A percentile compares a stretch with the other conserved stretches of the same genome.
Evolutionary conservation across 495 filamentous ascomycete genomes (phyloP).

Genomic region (Aspergillus ostianus): DNA sequence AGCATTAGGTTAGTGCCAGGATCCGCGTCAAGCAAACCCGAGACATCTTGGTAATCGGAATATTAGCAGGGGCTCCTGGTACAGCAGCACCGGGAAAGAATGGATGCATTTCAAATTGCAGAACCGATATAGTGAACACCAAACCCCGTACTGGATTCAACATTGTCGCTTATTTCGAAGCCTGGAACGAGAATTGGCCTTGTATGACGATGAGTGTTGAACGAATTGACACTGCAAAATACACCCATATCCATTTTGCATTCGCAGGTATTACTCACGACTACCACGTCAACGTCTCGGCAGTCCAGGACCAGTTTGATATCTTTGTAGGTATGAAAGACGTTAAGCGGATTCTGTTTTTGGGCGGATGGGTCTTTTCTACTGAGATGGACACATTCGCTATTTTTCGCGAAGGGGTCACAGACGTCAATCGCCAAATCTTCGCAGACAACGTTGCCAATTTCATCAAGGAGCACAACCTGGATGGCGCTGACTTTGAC

Average conservation of each 20-base stretch:
- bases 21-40: no score
- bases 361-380: constrained; percentile 50
- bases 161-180: constrained; percentile 16
- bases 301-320: constrained; percentile 21
- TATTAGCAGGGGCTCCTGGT: constrained; percentile 40
- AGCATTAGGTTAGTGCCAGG: no score
- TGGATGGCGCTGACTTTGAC: constrained; percentile 44
- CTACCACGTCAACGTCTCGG: constrained; percentile 27
- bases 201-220: constrained; percentile 22
- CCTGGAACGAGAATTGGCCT: constrained; percentile 13
- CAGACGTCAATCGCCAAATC: constrained; percentile 29
- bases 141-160: constrained; percentile 13
- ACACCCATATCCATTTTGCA: constrained; percentile 45
- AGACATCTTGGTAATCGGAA: no score
- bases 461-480: constrained; percentile 30
- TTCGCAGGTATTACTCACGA: constrained; percentile 38
- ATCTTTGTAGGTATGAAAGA: constrained; percentile 22
- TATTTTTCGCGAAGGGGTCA: constrained; percentile 39
- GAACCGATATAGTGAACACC: constrained; percentile 27
- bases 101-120: constrained; percentile 49
- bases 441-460: constrained; percentile 34
- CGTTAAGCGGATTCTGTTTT: constrained; percentile 39
- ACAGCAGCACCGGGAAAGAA: constrained; percentile 27
- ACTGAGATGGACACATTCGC: constrained; percentile 32
- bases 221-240: constrained; percentile 17